A percentile compares a stretch with the other conserved stretches of the same genome.
Evolutionary conservation across 495 filamentous ascomycete species (phyloP).

Genomic region (Lepraria neglecta): DNA sequence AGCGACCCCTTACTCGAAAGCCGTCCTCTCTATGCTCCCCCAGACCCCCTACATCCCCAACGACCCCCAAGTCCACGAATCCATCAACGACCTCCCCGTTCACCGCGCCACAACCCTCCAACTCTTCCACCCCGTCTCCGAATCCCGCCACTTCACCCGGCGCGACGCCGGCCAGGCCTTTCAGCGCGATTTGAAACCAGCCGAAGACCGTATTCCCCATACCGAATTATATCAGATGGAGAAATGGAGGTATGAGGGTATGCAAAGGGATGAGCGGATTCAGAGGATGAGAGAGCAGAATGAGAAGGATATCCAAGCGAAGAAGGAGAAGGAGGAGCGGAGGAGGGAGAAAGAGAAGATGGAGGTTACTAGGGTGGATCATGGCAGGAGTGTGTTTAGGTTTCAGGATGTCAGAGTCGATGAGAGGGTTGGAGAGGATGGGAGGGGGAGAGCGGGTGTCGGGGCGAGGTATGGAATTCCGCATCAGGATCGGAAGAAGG

Average conservation of each 20-base stretch:
- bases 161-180: conserved; percentile 85
- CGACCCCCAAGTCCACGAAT: conserved; percentile 54
- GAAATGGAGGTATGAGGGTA: conserved; percentile 27
- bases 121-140: conserved; percentile 83
- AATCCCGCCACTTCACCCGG: conserved; percentile 85
- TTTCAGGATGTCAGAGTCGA: conserved; percentile 57
- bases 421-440: conserved; percentile 55
- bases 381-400: conserved; percentile 71
- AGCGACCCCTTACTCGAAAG: conserved; percentile 66
- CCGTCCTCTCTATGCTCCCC: conserved; percentile 77
- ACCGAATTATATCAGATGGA: conserved; percentile 64
- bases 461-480: conserved; percentile 67
- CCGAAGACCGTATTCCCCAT: conserved; percentile 82
- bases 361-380: conserved; percentile 41
- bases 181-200: conserved; percentile 62
- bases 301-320: conserved; percentile 41
- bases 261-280: conserved; percentile 33
- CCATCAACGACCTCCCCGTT: conserved; percentile 84
- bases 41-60: conserved; percentile 38
- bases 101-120: conserved; percentile 74
- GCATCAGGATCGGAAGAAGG: conserved; percentile 63
- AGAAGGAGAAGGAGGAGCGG: conserved; percentile 36
- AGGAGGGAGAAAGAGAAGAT: conserved; percentile 35
- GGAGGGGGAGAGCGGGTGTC: conserved; percentile 48
- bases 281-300: conserved; percentile 39